These are phyloP conservation scores for Citrus unshiu DNA, from an alignment of 345 rosid species.

Conservation along the genomic window DNA sequence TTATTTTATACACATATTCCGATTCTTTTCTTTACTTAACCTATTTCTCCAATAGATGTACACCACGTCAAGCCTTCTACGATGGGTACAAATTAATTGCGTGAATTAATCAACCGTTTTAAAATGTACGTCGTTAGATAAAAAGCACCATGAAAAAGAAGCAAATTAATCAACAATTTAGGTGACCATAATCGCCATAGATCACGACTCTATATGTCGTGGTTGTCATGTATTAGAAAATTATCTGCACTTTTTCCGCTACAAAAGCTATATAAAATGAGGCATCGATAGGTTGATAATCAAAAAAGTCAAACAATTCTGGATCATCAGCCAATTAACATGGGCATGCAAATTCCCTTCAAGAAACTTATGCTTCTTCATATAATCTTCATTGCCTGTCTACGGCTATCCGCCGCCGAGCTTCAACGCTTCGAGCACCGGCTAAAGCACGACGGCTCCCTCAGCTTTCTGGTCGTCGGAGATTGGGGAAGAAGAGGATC, in stretches of 20 bases:
- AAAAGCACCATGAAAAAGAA: no score
- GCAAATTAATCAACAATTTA: background rate
- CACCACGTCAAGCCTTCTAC: background rate
- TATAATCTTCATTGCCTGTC: background rate
- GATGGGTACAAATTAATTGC: background rate
- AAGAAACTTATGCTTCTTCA: background rate
- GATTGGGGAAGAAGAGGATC: slow-evolving; percentile 80
- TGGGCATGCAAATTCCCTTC: background rate
- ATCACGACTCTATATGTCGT: no score
- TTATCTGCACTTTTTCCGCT: background rate
- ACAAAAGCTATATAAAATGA: background rate
- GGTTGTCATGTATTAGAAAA: background rate
- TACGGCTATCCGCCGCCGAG: slow-evolving; percentile 24
- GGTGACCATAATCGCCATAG: no score
- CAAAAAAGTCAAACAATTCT: background rate
- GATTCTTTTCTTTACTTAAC: background rate
- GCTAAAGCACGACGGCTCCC: slow-evolving; percentile 44
- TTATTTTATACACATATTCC: background rate
- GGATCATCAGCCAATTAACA: background rate
- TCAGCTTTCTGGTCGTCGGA: slow-evolving; percentile 64
- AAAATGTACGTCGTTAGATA: background rate
- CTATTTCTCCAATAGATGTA: background rate
- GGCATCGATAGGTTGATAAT: no score
- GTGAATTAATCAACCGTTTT: background rate
- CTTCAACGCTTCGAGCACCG: slow-evolving; percentile 41